Conservation (phyloP, 2,329 filamentous ascomycete genomes). For the Aphanocladium album region DNA sequence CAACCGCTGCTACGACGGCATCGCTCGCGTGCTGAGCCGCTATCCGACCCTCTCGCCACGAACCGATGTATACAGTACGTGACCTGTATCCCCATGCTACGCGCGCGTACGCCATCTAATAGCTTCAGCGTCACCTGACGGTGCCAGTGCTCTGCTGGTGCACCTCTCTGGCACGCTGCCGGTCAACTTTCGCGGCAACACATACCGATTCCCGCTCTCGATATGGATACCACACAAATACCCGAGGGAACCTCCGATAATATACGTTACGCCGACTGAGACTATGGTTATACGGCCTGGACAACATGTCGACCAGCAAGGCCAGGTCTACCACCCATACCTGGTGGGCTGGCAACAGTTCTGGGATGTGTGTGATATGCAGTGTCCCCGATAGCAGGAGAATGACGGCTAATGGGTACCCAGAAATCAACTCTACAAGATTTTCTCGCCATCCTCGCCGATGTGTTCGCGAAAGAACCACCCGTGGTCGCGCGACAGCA, state of each 20-base stretch:
- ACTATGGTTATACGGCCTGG: conserved; percentile 87
- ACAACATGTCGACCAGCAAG: conserved; percentile 91
- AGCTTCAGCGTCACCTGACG: conserved; percentile 77
- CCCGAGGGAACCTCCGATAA: conserved; percentile 76
- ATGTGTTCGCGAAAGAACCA: conserved; percentile 91
- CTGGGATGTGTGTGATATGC: conserved; percentile 68
- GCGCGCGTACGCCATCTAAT: conserved; percentile 18
- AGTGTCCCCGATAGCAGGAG: not conserved
- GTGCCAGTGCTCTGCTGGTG: conserved; percentile 77
- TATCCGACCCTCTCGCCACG: conserved; percentile 76
- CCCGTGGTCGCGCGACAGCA: conserved; percentile 74
- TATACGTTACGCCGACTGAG: conserved; percentile 82
- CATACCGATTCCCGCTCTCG: conserved; percentile 85
- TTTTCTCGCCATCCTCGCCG: conserved; percentile 74
- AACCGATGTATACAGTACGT: conserved; percentile 91
- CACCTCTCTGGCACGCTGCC: conserved; percentile 84
- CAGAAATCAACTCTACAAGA: conserved; percentile 80
- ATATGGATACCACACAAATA: conserved; percentile 93
- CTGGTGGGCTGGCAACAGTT: conserved; percentile 83
- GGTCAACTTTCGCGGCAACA: conserved; percentile 82
- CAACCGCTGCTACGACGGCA: conserved; percentile 87
- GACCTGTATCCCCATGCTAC: no score
- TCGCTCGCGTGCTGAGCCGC: conserved; percentile 73
- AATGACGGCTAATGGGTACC: conserved; percentile 11
- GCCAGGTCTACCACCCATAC: conserved; percentile 93